phyloP scores from a whole-genome alignment of 2,329 filamentous ascomycete species.

The Colletotrichum plurivorum region DNA sequence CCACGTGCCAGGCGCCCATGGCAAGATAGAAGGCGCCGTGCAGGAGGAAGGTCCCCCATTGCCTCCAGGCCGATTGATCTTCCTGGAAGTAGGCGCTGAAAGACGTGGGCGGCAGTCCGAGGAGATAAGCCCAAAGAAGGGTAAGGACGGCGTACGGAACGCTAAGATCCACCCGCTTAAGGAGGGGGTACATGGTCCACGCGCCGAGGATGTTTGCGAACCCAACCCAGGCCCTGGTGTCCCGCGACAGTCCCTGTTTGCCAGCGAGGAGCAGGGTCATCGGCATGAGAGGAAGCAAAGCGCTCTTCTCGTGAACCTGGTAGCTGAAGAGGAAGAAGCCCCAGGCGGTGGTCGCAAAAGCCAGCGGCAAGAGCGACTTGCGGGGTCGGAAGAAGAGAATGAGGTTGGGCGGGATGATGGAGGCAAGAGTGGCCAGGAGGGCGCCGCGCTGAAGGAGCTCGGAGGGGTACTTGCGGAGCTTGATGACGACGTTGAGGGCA shows the following conservation, averaged over 20 bases:
- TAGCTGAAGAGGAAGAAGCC: slow-evolving; percentile 98
- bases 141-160: slow-evolving; percentile 90
- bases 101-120: slow-evolving; percentile 87
- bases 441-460: slow-evolving; percentile 82
- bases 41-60: slow-evolving; percentile 75
- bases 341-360: slow-evolving; percentile 89
- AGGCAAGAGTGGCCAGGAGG: slow-evolving; percentile 78
- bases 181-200: slow-evolving; percentile 95
- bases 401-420: slow-evolving; percentile 84
- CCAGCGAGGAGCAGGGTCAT: slow-evolving; percentile 91
- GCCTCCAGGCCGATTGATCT: slow-evolving; percentile 59
- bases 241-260: slow-evolving; percentile 81
- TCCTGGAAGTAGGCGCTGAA: slow-evolving; percentile 76
- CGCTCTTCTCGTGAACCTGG: slow-evolving; percentile 98
- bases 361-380: slow-evolving; percentile 82
- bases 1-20: slow-evolving; percentile 87
- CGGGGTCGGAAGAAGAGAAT: slow-evolving; percentile 85
- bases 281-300: slow-evolving; percentile 90
- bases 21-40: slow-evolving; percentile 82
- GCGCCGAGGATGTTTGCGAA: slow-evolving; percentile 91
- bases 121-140: slow-evolving; percentile 89
- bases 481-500: slow-evolving; percentile 88
- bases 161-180: slow-evolving; percentile 85
- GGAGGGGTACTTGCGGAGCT: slow-evolving; percentile 82
- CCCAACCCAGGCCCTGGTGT: slow-evolving; percentile 90